These are phyloP conservation scores for Trichosporon coremiiforme DNA, from an alignment of 1,284 basidiomycete species.

Conservation along the genomic window DNA sequence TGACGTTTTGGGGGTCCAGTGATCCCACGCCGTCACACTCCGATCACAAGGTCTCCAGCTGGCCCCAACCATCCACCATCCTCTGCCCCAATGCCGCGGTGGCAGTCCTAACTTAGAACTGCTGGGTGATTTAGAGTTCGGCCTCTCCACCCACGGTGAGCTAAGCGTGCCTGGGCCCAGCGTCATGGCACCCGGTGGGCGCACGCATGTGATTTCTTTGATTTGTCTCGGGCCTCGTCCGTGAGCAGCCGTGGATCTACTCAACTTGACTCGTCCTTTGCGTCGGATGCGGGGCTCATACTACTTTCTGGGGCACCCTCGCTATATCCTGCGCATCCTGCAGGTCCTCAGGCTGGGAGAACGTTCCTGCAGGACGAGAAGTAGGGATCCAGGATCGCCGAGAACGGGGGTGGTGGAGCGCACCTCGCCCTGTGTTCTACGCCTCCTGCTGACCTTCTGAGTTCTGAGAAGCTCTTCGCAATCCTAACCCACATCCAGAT, in stretches of 20 bases:
- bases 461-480: neutral
- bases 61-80: no score
- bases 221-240: neutral
- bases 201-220: slow-evolving; percentile 2
- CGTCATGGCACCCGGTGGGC: neutral
- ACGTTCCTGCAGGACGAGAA: neutral
- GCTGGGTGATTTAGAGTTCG: neutral
- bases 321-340: no score
- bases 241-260: neutral
- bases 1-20: slow-evolving; percentile 5
- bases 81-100: no score
- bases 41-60: neutral
- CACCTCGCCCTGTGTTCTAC: neutral
- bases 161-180: neutral
- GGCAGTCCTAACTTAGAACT: neutral
- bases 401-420: neutral
- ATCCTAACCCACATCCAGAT: neutral
- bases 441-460: neutral
- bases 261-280: no score
- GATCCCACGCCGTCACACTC: neutral
- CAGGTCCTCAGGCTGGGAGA: no score
- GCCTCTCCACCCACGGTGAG: neutral
- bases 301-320: neutral
- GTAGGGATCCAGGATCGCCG: neutral
- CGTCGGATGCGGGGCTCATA: no score